Percentiles rank a stretch among this genome's conserved stretches.
Conservation (phyloP, 140 eudicot species). For the Erigeron philadelphicus region DNA sequence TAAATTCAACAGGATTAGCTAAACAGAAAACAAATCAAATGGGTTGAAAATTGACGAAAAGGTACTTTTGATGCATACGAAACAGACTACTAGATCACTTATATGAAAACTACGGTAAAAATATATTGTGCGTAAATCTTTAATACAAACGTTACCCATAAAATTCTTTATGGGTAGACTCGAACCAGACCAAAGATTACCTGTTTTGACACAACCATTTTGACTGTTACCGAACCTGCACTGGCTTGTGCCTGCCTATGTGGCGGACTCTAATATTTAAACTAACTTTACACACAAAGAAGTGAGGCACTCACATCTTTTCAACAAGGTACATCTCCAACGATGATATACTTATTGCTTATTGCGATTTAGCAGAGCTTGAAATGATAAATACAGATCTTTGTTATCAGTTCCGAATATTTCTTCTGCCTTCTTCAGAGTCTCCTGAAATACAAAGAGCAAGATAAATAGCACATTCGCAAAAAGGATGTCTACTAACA, state of each 20-base stretch:
- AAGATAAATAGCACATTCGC: slow-evolving; percentile 8
- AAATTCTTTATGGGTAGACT: not conserved
- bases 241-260: not conserved
- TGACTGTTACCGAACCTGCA: not conserved
- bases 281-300: slow-evolving; percentile 4
- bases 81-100: not conserved
- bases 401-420: slow-evolving; percentile 80
- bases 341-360: slow-evolving; percentile 33
- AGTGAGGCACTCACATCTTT: slow-evolving; percentile 21
- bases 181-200: not conserved
- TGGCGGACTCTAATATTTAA: slow-evolving; percentile 9
- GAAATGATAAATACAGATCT: slow-evolving; percentile 83
- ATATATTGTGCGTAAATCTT: not conserved
- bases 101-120: not conserved
- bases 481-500: not conserved
- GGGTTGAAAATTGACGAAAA: not conserved
- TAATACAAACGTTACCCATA: not conserved
- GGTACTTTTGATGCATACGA: not conserved
- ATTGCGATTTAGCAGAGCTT: slow-evolving; percentile 77
- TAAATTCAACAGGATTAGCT: not conserved
- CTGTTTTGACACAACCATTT: not conserved
- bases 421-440: slow-evolving; percentile 93
- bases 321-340: slow-evolving; percentile 10
- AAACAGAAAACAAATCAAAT: not conserved
- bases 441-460: slow-evolving; percentile 48